Percentiles rank a stretch among this genome's conserved stretches.
These are phyloP conservation scores for Staphylotrichum longicolle DNA, from an alignment of 495 filamentous ascomycete species.

Conservation along the genomic window DNA sequence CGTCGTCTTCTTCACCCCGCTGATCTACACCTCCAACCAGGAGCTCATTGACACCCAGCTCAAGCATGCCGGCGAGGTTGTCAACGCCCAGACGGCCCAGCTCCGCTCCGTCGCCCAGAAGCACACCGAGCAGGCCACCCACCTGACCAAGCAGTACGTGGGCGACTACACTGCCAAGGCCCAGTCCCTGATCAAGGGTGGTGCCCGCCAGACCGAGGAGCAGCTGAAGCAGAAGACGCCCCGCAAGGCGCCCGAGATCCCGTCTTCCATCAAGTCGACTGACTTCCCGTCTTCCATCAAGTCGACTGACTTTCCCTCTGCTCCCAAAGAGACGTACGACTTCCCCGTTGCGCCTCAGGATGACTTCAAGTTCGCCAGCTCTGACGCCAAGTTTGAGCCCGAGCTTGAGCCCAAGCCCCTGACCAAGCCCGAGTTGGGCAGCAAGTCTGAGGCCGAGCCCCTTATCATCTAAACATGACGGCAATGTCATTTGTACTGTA, in stretches of 20 bases:
- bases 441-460: conserved; percentile 39
- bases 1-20: conserved; percentile 77
- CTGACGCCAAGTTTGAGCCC: conserved; percentile 15
- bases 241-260: too few relatives aligned
- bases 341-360: conserved; percentile 63
- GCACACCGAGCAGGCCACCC: conserved; percentile 73
- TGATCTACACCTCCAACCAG: conserved; percentile 89
- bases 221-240: conserved; percentile 16
- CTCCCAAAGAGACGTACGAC: conserved; percentile 34
- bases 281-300: conserved; percentile 38
- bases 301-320: conserved; percentile 37
- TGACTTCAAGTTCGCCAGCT: conserved; percentile 17
- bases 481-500: conserved; percentile 6
- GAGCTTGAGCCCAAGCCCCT: conserved; percentile 19
- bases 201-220: conserved; percentile 35
- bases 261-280: conserved; percentile 34
- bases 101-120: conserved; percentile 75
- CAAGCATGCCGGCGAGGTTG: conserved; percentile 62
- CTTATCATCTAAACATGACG: conserved; percentile 32
- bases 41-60: conserved; percentile 89
- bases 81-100: conserved; percentile 79
- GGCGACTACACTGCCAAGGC: conserved; percentile 84
- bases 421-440: conserved; percentile 16
- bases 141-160: conserved; percentile 74
- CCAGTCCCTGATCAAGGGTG: conserved; percentile 60